Conservation (phyloP, 768 basidiomycete species). For the Phaffia tasmanica region DNA sequence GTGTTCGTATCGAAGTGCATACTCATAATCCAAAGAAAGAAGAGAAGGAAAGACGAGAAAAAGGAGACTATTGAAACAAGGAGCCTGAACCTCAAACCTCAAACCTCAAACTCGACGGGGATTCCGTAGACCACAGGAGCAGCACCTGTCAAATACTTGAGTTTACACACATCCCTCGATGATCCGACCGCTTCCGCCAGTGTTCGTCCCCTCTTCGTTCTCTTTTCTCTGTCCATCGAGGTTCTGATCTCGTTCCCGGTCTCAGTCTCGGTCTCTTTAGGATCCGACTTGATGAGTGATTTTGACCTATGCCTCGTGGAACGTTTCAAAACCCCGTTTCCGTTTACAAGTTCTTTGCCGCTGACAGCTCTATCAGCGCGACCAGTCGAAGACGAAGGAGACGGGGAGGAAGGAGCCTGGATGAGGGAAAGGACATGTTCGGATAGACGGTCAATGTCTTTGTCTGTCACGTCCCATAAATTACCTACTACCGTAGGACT, state of each 20-base stretch:
- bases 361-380: neutral
- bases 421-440: conserved; percentile 68
- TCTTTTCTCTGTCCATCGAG: neutral
- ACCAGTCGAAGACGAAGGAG: neutral
- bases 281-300: neutral
- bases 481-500: conserved; percentile 90
- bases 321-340: conserved; percentile 21
- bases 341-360: conserved; percentile 9
- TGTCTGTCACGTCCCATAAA: conserved; percentile 96
- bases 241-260: neutral
- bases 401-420: conserved; percentile 30
- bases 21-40: neutral
- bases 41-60: neutral
- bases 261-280: too few relatives aligned
- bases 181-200: conserved; percentile 68
- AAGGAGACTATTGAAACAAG: neutral
- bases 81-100: neutral
- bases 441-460: conserved; percentile 89
- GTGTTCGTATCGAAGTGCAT: neutral
- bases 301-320: neutral
- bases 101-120: conserved; percentile 41
- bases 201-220: conserved; percentile 37
- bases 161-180: conserved; percentile 69
- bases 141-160: conserved; percentile 87
- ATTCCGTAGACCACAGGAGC: conserved; percentile 93